Base-by-base conservation (phyloP, 1,284 basidiomycete genomes). In the Cryptococcus floricola region DNA sequence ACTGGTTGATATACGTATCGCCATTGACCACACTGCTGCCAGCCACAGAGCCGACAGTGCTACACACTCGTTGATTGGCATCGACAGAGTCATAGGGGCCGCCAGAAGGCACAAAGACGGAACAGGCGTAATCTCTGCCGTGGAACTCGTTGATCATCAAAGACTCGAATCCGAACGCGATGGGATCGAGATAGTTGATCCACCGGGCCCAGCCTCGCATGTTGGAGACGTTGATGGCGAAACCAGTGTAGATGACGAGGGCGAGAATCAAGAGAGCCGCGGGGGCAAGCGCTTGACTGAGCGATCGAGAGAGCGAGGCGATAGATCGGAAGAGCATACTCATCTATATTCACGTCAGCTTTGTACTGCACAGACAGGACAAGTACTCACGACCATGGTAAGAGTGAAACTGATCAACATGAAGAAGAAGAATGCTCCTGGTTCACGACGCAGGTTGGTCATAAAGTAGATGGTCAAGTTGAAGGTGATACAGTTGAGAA, bases 1-100 rank as follows among this genome's bases (percentile, higher is more conserved):
- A 82, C 1, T 84, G 69, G 16, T 60, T 62, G 39, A 90, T 73
- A 72, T 85, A 89, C 13, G 67, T 66, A 27, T 80, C 77, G 0
- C 81, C 82, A 23, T 75, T 69, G 39, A 84, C 79, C n/a, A 55
- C 42, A 6, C 52, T 12, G 3, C 65, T 56, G 7, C 80, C 77
- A 4, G 78, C 66, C 5, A 65, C 62, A 1, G 79, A 62, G 7
- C 82, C 82, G 3, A 74, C 71, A 8, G 76, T 64, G 10, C 70
- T 69, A 67, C 82, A 83, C 8, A 79, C 71, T 18, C 64, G 63
- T 47, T 76, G 62, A 7, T 57, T 55, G 1, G 69, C 67, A 0
- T 63, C 53, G 7, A 68, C 59, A 39, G 65, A 58, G 13, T 64
- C 65, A 56, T 80, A 81, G 0, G 53, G 71, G 62, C 0, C 75